phyloP scores from a whole-genome alignment of 352 stramenopile species.

The Phytophthora megakarya region DNA sequence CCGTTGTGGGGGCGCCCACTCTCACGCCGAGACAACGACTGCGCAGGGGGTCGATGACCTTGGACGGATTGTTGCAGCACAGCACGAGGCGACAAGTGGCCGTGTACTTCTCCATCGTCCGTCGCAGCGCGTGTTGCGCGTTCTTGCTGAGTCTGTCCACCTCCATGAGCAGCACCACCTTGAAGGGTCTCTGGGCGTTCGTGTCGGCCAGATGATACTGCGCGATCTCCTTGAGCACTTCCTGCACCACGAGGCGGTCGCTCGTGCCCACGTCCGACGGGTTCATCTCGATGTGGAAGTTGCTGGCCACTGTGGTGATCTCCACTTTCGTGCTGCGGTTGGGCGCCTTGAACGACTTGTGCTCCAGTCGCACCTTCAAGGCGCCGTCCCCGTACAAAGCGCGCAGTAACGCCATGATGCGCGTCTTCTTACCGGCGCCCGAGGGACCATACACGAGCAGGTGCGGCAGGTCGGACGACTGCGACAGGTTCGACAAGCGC shows the following conservation, averaged over 20 bases:
- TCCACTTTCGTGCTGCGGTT: conserved; percentile 94
- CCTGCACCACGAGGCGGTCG: conserved; percentile 97
- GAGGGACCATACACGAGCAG: conserved; percentile 98
- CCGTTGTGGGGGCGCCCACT: conserved; percentile 90
- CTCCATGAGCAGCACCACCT: conserved; percentile 97
- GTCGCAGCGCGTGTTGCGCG: conserved; percentile 96
- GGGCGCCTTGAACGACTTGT: conserved; percentile 93
- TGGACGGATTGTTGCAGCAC: conserved; percentile 96
- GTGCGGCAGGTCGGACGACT: conserved; percentile 92
- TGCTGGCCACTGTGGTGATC: conserved; percentile 97
- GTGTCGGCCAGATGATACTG: conserved; percentile 86
- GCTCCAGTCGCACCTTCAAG: conserved; percentile 89
- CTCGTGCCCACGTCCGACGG: conserved; percentile 96
- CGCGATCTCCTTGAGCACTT: conserved; percentile 99
- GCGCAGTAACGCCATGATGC: conserved; percentile 95
- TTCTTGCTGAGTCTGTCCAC: conserved; percentile 98
- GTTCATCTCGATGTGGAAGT: conserved; percentile 99
- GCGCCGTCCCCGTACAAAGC: conserved; percentile 95
- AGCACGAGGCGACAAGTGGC: conserved; percentile 96
- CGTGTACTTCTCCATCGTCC: conserved; percentile 98
- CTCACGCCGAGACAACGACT: conserved; percentile 95
- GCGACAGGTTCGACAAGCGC: conserved; percentile 81
- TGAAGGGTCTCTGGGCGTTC: conserved; percentile 79
- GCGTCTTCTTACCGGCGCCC: conserved; percentile 98
- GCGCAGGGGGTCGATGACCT: conserved; percentile 98